A percentile compares a stretch with the other conserved stretches of the same genome.
Conservation (phyloP, 2,329 filamentous ascomycete genomes). For the Pseudogymnoascus sp. region DNA sequence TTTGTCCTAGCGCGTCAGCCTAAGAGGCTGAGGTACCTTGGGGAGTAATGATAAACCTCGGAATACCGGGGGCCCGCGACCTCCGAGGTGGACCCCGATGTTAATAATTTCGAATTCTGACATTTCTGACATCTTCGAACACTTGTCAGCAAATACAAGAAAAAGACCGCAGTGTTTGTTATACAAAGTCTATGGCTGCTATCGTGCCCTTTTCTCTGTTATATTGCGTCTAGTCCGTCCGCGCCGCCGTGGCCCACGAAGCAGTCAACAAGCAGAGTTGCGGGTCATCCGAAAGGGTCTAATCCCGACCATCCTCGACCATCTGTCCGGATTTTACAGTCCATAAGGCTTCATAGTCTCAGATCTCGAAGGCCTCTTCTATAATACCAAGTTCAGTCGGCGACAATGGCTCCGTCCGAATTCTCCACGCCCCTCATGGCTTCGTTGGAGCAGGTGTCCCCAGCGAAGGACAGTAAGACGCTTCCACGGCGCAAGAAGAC, state of each 20-base stretch:
- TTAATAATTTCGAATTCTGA: neutral
- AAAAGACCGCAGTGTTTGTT: neutral
- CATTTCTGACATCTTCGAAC: neutral
- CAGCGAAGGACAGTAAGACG: neutral
- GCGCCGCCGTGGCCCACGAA: neutral
- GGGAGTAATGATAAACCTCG: constrained; percentile 3
- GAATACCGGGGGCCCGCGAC: neutral
- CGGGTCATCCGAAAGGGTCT: neutral
- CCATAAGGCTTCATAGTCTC: neutral
- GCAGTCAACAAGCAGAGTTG: neutral
- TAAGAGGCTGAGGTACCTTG: neutral
- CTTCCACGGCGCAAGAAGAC: neutral
- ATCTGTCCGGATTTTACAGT: neutral
- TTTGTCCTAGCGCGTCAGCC: neutral
- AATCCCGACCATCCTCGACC: neutral
- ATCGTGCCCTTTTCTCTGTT: neutral
- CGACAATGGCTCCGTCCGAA: neutral
- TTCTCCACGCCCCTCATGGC: neutral
- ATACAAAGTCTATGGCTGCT: neutral
- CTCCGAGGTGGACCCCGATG: constrained; percentile 1
- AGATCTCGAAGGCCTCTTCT: neutral
- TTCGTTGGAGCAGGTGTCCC: neutral
- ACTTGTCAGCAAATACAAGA: neutral
- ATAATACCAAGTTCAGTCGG: neutral
- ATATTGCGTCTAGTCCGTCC: neutral